Base-by-base conservation (phyloP, 805 yeast genomes). In the Wickerhamomyces subpelliculosus region DNA sequence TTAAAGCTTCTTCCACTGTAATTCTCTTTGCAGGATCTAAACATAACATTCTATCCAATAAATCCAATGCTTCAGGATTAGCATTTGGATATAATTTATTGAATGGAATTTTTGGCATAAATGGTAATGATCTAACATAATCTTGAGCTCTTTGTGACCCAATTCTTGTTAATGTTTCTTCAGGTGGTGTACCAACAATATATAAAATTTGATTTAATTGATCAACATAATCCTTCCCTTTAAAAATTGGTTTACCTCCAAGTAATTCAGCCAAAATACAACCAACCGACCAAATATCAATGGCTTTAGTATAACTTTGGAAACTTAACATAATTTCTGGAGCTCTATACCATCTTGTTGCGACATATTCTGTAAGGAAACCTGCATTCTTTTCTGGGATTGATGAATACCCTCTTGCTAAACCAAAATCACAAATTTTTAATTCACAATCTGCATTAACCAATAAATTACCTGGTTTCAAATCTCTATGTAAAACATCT, bases 271-370 rank as follows among this genome's bases (percentile, higher is more conserved):
- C 98, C 38, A 93, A 65, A 41, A 93, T 89, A 64, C 98, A 93
- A 3, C 98, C 98, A 17, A 93, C 95, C 0, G 97, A 87, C 98
- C 98, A 93, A 40, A 93, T 74, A 60, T 93, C 98, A 42, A 93
- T 90, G 19, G 98, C 96, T 64, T 87, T 89, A 6, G 97, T 85
- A 61, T 90, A 90, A 42, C 89, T 86, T 59, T 93, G 95, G 66
- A 85, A 87, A 46, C 94, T 82, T 39, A 93, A 70, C 88, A 93
- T 90, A 61, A 93, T 88, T 57, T 93, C 98, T 0, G 98, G 98
- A 4, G 98, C 98, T 49, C 98, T 71, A 62, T 93, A 93, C 98
- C 98, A 93, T 58, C 98, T 73, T 1, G 98, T 93, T 24, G 98
- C 97, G 21, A 93, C 98, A 57, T 93, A 93, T 60, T 90, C 97